phyloP scores from a whole-genome alignment of 2,329 filamentous ascomycete species.

The Colletotrichum shisoi region DNA sequence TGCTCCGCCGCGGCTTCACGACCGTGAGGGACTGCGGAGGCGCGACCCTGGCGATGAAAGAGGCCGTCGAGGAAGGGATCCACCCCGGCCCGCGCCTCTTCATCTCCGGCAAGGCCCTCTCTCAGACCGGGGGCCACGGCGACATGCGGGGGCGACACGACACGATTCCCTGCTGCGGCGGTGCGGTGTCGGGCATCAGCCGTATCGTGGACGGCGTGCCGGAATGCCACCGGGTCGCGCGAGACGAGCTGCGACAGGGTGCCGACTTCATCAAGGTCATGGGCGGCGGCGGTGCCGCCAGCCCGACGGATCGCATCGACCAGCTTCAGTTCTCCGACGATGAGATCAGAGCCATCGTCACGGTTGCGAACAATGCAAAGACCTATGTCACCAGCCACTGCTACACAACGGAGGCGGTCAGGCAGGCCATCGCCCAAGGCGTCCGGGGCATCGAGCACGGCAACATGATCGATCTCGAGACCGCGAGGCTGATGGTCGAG shows the following conservation, averaged over 20 bases:
- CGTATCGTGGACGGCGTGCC: constrained; percentile 62
- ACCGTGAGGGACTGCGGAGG: constrained; percentile 66
- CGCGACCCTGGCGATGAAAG: constrained; percentile 60
- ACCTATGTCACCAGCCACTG: constrained; percentile 66
- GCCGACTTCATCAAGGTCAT: constrained; percentile 71
- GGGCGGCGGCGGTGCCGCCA: constrained; percentile 64
- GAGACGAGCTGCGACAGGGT: constrained; percentile 63
- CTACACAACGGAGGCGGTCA: constrained; percentile 63
- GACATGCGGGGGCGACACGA: constrained; percentile 57
- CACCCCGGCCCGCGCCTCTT: constrained; percentile 64
- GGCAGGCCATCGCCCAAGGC: constrained; percentile 63
- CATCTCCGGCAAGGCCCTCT: constrained; percentile 61
- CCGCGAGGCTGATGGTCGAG: constrained; percentile 59
- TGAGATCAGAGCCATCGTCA: constrained; percentile 63
- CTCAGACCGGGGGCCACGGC: constrained; percentile 66
- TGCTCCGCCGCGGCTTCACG: constrained; percentile 67
- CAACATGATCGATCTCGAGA: constrained; percentile 53
- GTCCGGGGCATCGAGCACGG: constrained; percentile 61
- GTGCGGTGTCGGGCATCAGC: constrained; percentile 52
- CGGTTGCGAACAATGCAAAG: constrained; percentile 56
- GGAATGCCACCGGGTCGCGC: constrained; percentile 60
- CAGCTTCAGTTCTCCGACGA: constrained; percentile 64
- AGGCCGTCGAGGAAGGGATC: constrained; percentile 63
- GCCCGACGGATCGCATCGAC: constrained; percentile 61
- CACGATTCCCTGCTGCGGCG: constrained; percentile 55